Evolutionary conservation across 305 asterid genomes (phyloP).

Genomic region (Ajuga reptans): DNA sequence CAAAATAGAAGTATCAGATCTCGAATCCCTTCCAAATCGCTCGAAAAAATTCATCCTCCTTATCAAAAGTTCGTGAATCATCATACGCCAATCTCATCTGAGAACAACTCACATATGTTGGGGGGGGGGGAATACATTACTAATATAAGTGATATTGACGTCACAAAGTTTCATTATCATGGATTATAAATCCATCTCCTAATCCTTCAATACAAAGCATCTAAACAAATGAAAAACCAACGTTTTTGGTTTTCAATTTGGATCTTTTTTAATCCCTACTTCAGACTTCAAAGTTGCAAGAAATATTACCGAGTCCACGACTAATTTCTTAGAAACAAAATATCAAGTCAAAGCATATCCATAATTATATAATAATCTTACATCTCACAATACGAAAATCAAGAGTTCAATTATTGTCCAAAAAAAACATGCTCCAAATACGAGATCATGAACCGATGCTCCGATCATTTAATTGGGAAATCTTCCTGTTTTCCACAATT

Average conservation of each 20-base stretch:
- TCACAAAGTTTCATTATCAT: too few relatives aligned
- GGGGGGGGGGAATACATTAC: too few relatives aligned
- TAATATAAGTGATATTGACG: too few relatives aligned
- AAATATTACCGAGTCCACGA: neutral
- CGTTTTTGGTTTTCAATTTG: neutral
- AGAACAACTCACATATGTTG: too few relatives aligned
- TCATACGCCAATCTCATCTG: too few relatives aligned
- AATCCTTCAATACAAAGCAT: neutral
- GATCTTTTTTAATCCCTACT: neutral
- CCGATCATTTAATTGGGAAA: slow-evolving; percentile 33
- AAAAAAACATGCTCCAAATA: neutral
- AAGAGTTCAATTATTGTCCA: neutral
- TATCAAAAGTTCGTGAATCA: too few relatives aligned
- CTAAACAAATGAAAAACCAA: neutral
- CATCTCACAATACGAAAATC: neutral
- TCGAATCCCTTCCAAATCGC: too few relatives aligned
- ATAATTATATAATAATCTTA: neutral
- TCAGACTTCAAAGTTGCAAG: neutral
- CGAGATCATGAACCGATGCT: slow-evolving; percentile 22
- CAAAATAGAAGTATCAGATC: too few relatives aligned
- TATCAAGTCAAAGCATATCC: neutral
- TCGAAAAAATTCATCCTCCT: too few relatives aligned
- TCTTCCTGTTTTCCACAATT: slow-evolving; percentile 14
- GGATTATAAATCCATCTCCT: too few relatives aligned
- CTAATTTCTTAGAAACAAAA: slow-evolving; percentile 1